These are phyloP conservation scores for Biscogniauxia sp. DNA, from an alignment of 2,329 filamentous ascomycete species.

Conservation along the genomic window DNA sequence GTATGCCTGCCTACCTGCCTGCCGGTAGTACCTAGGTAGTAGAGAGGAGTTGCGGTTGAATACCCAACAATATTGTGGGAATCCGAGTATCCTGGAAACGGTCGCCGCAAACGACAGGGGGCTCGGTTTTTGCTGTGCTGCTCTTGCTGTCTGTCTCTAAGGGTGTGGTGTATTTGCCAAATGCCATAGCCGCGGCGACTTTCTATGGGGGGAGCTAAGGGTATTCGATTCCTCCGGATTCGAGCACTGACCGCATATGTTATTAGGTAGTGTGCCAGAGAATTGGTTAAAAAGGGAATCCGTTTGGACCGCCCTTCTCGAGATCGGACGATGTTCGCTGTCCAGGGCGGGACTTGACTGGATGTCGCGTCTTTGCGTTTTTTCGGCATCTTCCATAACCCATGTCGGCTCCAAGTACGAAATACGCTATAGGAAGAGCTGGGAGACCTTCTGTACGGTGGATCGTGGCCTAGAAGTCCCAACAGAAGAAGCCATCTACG, in stretches of 20 bases:
- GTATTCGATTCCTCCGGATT: background rate
- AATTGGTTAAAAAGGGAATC: background rate
- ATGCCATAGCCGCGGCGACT: constrained; percentile 7
- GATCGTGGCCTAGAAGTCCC: background rate
- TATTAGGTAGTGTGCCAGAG: background rate
- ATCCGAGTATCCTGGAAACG: constrained; percentile 12
- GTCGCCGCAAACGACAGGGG: constrained; percentile 17
- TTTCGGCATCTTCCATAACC: constrained; percentile 24
- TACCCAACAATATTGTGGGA: constrained; percentile 11
- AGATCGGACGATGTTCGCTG: constrained; percentile 16
- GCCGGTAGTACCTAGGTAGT: no score
- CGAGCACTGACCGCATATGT: background rate
- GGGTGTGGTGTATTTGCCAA: constrained; percentile 7
- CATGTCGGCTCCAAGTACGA: constrained; percentile 10
- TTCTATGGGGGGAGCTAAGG: background rate
- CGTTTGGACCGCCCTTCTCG: constrained; percentile 8
- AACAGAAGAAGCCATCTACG: background rate
- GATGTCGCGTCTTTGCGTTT: constrained; percentile 13
- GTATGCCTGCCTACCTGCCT: constrained; percentile 2
- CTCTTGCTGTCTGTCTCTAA: background rate
- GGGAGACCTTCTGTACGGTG: background rate
- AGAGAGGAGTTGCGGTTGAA: constrained; percentile 16
- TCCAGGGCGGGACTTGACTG: constrained; percentile 17
- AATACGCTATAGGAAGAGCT: background rate
- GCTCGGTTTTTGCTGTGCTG: constrained; percentile 8